Base-by-base conservation (phyloP, 345 rosid genomes). In the Pseudoturritis turrita region DNA sequence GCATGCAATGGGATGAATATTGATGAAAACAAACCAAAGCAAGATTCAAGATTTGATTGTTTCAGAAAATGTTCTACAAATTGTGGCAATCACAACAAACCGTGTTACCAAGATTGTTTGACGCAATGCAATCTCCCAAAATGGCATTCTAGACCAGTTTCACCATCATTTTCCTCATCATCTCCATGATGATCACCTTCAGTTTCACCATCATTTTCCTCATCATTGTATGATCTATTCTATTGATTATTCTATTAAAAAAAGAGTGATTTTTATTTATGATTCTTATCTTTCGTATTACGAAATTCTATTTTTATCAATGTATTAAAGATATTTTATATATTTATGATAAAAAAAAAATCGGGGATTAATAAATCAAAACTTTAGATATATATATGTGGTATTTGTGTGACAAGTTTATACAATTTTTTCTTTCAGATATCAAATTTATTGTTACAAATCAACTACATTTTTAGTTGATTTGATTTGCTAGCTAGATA, bases 41-140 rank as follows among this genome's bases (percentile, higher is more conserved):
- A 33, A n/a, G 12, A 21, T 7, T 0, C 40, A 40, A 58, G 0
- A 67, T 0, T 74, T 22, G 56, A 29, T 36, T 74, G 78, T 31
- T 74, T 74, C 62, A 74, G 4, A 60, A 9, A 12, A 4, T 74
- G 78, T 43, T 74, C 78, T 11, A 74, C 59, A 15, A 12, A 4
- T 4, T 75, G 78, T 67, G 78, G 78, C 49, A 43, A 23, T 49
- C 53, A 74, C 2, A 75, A 68, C 62, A 29, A 75, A 51, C 25
- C 62, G 6, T 75, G 78, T 68, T 67, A 75, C 49, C 7, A 75
- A 0, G 23, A 7, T 9, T 75, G 78, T 51, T 68, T 75, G 57
- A 68, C 56, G 0, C 60, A 51, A 23, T 75, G 78, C 61, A 62
- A 47, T 75, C 63, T 75, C 33, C 73, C 78, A 41, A 55, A 68